Conservation (phyloP, 1,139 yeast genomes). For the Suhomyces terraborum region DNA sequence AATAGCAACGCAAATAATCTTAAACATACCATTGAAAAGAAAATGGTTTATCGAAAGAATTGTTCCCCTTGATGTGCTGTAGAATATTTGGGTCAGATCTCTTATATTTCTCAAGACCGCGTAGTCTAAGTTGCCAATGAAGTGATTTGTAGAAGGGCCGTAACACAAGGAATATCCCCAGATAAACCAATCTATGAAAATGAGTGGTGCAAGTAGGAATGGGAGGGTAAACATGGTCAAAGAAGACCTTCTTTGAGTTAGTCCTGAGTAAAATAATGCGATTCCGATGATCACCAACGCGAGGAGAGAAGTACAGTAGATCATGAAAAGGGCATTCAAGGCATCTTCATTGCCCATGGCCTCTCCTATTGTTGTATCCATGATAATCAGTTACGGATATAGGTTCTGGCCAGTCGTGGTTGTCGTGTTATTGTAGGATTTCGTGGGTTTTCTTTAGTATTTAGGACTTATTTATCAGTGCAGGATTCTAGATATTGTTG, state of each 20-base stretch:
- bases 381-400: not conserved
- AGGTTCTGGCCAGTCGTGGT: too few relatives aligned
- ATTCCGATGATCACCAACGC: constrained; percentile 44
- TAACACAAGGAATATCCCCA: constrained; percentile 60
- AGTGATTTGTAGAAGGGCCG: constrained; percentile 42
- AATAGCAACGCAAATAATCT: constrained; percentile 52
- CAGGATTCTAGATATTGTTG: not conserved
- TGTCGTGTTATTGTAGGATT: too few relatives aligned
- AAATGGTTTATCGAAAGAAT: constrained; percentile 46
- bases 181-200: constrained; percentile 57
- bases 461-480: constrained; percentile 2
- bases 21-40: constrained; percentile 53
- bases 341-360: constrained; percentile 18
- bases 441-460: too few relatives aligned
- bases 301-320: constrained; percentile 37
- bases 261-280: constrained; percentile 58
- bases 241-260: constrained; percentile 58
- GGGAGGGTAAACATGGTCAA: constrained; percentile 57
- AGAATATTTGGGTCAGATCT: constrained; percentile 25
- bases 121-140: constrained; percentile 49
- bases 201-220: constrained; percentile 41
- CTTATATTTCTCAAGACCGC: constrained; percentile 44
- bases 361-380: not conserved
- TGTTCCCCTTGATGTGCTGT: constrained; percentile 41
- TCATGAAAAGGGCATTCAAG: constrained; percentile 42